Conservation (phyloP, 176 grass and related monocot genomes). For the Saccharum officinarum region DNA sequence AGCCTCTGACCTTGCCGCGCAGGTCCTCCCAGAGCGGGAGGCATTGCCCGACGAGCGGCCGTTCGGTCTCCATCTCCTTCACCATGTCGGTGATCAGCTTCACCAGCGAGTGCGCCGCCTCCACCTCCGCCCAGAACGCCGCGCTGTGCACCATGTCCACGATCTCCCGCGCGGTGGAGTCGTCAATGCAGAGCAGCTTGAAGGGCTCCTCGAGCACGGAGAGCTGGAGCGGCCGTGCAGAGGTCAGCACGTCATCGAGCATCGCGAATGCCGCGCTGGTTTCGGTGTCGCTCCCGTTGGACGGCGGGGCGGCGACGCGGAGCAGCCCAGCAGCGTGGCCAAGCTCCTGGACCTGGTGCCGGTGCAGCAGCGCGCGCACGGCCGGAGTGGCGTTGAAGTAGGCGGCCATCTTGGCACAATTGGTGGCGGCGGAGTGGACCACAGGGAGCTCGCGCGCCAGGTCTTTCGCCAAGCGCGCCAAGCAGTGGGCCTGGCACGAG, state of each 20-base stretch:
- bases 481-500: constrained; percentile 57
- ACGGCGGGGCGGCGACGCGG: constrained; percentile 25
- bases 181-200: constrained; percentile 69
- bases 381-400: constrained; percentile 64
- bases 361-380: constrained; percentile 58
- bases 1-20: constrained; percentile 59
- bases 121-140: constrained; percentile 69
- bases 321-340: constrained; percentile 51
- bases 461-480: constrained; percentile 51
- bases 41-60: constrained; percentile 80
- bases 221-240: constrained; percentile 57
- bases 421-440: constrained; percentile 50
- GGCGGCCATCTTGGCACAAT: constrained; percentile 58
- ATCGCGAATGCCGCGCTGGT: constrained; percentile 41
- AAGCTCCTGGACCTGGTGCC: constrained; percentile 65
- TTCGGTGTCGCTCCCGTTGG: not conserved
- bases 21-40: constrained; percentile 79
- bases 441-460: constrained; percentile 61
- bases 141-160: constrained; percentile 56
- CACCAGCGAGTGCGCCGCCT: constrained; percentile 52
- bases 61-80: constrained; percentile 70
- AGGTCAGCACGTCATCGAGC: constrained; percentile 69
- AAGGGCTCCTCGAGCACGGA: constrained; percentile 64
- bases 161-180: constrained; percentile 55
- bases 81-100: constrained; percentile 60